phyloP scores from a whole-genome alignment of 495 filamentous ascomycete species.

The Amorphotheca resinae region DNA sequence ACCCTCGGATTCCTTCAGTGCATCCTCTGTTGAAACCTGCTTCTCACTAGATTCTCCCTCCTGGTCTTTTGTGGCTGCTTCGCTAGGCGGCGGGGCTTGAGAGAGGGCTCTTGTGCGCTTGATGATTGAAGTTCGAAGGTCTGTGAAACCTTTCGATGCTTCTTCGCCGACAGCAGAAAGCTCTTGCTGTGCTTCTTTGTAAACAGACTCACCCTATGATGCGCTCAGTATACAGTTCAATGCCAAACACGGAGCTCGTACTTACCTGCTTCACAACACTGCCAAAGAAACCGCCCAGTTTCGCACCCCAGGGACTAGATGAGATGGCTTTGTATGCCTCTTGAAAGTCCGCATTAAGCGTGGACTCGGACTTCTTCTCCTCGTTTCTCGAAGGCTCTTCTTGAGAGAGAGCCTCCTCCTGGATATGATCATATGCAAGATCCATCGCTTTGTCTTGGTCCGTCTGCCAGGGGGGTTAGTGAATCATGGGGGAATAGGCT shows the following conservation, averaged over 20 bases:
- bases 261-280: conserved; percentile 76
- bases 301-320: conserved; percentile 77
- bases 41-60: conserved; percentile 24
- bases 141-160: conserved; percentile 72
- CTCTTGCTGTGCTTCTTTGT: conserved; percentile 72
- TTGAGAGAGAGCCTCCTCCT: conserved; percentile 63
- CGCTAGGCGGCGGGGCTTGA: conserved; percentile 15
- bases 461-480: neutral
- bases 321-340: conserved; percentile 93
- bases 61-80: conserved; percentile 19
- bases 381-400: conserved; percentile 36
- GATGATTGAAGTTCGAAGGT: conserved; percentile 53
- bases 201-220: conserved; percentile 66
- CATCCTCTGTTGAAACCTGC: conserved; percentile 35
- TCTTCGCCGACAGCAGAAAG: conserved; percentile 64
- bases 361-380: conserved; percentile 30
- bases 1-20: conserved; percentile 52
- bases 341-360: conserved; percentile 79
- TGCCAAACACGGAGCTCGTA: neutral
- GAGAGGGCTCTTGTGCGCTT: conserved; percentile 64
- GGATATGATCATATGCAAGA: conserved; percentile 93
- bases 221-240: neutral
- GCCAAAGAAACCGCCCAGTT: conserved; percentile 77
- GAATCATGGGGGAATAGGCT: no score
- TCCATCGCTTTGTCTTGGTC: conserved; percentile 59